A percentile compares a stretch with the other conserved stretches of the same genome.
Evolutionary conservation across 306 rosid genomes (phyloP).

Genomic region (Corylus heterophylla): DNA sequence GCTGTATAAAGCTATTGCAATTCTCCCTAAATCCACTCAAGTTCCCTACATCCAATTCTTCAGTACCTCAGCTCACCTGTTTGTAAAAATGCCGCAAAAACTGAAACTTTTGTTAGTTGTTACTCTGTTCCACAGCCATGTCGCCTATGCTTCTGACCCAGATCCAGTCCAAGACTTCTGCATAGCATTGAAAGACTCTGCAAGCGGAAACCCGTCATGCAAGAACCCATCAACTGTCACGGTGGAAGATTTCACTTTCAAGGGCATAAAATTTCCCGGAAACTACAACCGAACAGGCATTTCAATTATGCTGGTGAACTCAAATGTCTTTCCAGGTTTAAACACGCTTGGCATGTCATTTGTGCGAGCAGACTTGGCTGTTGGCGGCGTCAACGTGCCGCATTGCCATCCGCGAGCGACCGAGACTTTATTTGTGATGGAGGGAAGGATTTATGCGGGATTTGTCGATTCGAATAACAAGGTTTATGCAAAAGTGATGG

Average conservation of each 20-base stretch:
- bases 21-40: too few relatives aligned
- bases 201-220: constrained; percentile 40
- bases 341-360: constrained; percentile 89
- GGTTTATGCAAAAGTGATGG: constrained; percentile 76
- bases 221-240: constrained; percentile 72
- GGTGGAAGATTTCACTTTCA: constrained; percentile 67
- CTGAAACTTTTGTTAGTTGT: constrained; percentile 20
- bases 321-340: constrained; percentile 74
- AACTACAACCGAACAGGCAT: constrained; percentile 64
- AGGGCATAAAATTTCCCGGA: constrained; percentile 68
- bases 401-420: constrained; percentile 92
- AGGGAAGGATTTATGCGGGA: constrained; percentile 80
- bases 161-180: constrained; percentile 90
- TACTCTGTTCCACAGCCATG: constrained; percentile 35
- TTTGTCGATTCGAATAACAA: constrained; percentile 69
- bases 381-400: constrained; percentile 81
- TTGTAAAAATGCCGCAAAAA: constrained; percentile 31
- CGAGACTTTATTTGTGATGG: constrained; percentile 71
- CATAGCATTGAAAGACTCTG: constrained; percentile 39
- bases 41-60: constrained; percentile 5
- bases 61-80: too few relatives aligned
- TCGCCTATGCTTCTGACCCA: constrained; percentile 69
- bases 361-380: constrained; percentile 76
- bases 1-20: too few relatives aligned
- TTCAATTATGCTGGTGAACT: constrained; percentile 57